Evolutionary conservation across 2,329 filamentous ascomycete species (phyloP).

Genomic region (Apiospora aurea): DNA sequence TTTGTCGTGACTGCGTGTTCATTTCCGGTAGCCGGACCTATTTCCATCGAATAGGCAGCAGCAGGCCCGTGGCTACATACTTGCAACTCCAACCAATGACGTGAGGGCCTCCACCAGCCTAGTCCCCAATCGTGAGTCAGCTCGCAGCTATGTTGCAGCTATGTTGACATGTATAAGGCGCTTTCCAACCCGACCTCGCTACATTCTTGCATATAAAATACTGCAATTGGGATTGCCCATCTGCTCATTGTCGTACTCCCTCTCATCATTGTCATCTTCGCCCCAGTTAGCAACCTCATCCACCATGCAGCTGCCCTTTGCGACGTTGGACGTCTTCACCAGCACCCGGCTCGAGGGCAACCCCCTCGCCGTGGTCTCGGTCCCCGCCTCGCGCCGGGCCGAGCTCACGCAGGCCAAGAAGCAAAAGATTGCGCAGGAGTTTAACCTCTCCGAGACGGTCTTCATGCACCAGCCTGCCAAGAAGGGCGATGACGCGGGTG

Average conservation of each 20-base stretch:
- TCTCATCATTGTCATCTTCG: neutral
- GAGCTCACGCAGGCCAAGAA: constrained; percentile 59
- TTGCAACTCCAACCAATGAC: neutral
- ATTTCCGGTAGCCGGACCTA: neutral
- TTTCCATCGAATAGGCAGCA: neutral
- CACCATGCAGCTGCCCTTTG: constrained; percentile 50
- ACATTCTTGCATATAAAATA: too few species aligned
- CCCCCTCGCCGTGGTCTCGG: constrained; percentile 65
- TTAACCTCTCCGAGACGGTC: constrained; percentile 70
- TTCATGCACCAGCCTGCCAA: constrained; percentile 59
- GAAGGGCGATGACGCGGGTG: constrained; percentile 38
- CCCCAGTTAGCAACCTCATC: too few species aligned
- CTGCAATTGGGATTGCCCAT: neutral
- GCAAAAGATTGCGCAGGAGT: constrained; percentile 66
- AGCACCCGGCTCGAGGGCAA: constrained; percentile 60
- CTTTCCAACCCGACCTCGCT: neutral
- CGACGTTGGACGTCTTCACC: constrained; percentile 67
- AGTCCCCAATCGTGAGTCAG: constrained; percentile 24
- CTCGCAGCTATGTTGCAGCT: neutral
- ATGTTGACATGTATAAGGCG: constrained; percentile 8
- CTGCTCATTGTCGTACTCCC: neutral
- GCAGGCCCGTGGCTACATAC: neutral
- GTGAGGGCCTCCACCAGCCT: neutral
- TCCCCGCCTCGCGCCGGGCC: constrained; percentile 50
- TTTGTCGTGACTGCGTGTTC: neutral